Evolutionary conservation across 2,329 filamentous ascomycete genomes (phyloP), one percentile per base, ranked within the genome.

Genomic region (Cryphonectria naterciae): DNA sequence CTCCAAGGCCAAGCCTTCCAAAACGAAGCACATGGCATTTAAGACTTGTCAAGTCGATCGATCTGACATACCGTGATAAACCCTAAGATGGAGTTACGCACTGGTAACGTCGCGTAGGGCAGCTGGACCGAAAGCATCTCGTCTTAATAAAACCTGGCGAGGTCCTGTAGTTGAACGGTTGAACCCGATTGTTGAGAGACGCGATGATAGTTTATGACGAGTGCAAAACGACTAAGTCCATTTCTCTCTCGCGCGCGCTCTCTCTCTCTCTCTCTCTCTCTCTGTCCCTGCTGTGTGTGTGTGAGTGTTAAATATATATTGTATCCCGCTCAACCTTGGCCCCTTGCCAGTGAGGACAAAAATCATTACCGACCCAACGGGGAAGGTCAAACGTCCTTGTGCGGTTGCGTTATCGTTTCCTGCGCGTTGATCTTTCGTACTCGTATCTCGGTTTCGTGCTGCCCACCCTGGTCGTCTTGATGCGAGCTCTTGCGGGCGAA

Each of bases 361-460:
- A 32, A 17, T 61, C 35, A n/a, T 37, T 37, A 37, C 17, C 25
- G 58, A n/a, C 32, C 58, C 15, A n/a, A 37, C 25, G 10, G 58
- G 58, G 32, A 39, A 61, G 58, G 58, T 61, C 58, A 32, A 37
- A 19, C 17, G 58, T 37, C 58, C n/a, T 32, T 15, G 54, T 19
- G 28, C 4, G 13, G 13, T 17, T 35, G 25, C n/a, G 19, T 15
- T 37, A 61, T n/a, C 22, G 32, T 39, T 5, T 17, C 35, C 15
- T 37, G 15, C 56, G 7, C 56, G 17, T 37, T 60, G 56, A 10
- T 28, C 58, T 32, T 32, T 61, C 58, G 58, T 61, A 61, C 58
- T 61, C 58, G 58, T 61, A 35, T 61, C 32, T 61, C 58, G 58
- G 28, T 61, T 19, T 61, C 58, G 32, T 56, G 52, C 52, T 28